Percentiles rank a stretch among this genome's conserved stretches.
Conservation (phyloP, 306 rosid species). For the Vicia sativa region DNA sequence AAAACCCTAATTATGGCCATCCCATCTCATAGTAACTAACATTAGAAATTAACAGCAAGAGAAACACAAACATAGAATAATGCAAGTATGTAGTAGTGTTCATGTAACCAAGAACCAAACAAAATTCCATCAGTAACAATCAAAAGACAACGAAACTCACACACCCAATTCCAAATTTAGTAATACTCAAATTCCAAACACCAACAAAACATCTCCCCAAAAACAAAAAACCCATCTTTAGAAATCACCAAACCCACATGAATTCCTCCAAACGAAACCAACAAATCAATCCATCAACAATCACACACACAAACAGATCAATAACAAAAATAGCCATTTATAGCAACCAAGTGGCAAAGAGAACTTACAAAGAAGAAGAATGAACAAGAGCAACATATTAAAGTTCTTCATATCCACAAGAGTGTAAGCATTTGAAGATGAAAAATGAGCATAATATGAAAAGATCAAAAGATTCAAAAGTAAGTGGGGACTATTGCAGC, state of each 20-base stretch:
- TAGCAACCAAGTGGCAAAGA: not conserved
- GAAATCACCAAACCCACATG: slow-evolving; percentile 23
- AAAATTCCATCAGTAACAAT: slow-evolving; percentile 4
- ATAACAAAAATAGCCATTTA: slow-evolving; percentile 10
- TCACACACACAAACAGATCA: slow-evolving; percentile 40
- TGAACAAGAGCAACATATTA: slow-evolving; percentile 26
- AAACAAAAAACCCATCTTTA: not conserved
- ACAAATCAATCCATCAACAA: slow-evolving; percentile 13
- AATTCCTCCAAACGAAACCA: slow-evolving; percentile 10
- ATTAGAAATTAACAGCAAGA: slow-evolving; percentile 11
- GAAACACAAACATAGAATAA: slow-evolving; percentile 24
- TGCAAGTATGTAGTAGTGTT: slow-evolving; percentile 16
- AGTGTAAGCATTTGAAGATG: slow-evolving; percentile 16
- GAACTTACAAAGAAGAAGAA: slow-evolving; percentile 57
- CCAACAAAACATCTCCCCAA: not conserved
- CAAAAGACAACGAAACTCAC: slow-evolving; percentile 9
- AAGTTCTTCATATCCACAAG: slow-evolving; percentile 40
- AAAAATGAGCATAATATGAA: slow-evolving; percentile 34
- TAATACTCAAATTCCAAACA: not conserved
- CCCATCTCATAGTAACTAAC: slow-evolving; percentile 24
- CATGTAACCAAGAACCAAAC: not conserved
- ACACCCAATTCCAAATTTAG: not conserved
- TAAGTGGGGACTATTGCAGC: slow-evolving; percentile 61
- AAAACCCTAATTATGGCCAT: slow-evolving; percentile 44
- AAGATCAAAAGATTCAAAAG: slow-evolving; percentile 57